Conservation (phyloP, 2,329 filamentous ascomycete genomes). For the Sclerotinia borealis region DNA sequence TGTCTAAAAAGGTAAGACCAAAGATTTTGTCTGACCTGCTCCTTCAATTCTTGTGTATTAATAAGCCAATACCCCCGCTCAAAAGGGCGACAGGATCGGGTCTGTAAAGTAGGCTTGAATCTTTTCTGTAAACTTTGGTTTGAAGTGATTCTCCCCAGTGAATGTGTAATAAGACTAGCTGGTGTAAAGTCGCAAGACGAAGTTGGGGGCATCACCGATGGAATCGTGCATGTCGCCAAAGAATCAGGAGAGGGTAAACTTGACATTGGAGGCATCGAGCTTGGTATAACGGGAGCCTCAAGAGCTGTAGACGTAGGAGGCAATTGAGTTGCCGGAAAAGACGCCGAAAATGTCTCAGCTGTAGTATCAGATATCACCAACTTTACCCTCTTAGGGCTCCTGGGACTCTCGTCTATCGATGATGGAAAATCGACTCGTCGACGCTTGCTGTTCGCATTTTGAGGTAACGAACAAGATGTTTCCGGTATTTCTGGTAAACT, state of each 20-base stretch:
- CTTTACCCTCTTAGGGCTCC: neutral
- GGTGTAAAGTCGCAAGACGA: conserved; percentile 42
- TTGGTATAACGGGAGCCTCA: neutral
- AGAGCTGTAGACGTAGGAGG: neutral
- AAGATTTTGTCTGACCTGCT: conserved; percentile 42
- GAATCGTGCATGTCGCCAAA: conserved; percentile 41
- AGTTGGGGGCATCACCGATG: conserved; percentile 47
- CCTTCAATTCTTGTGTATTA: conserved; percentile 49
- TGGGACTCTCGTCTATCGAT: neutral
- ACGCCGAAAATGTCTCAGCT: neutral
- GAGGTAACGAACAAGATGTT: neutral
- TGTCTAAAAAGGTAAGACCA: conserved; percentile 59
- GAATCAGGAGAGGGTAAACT: neutral
- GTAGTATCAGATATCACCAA: conserved; percentile 2
- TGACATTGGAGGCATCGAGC: neutral
- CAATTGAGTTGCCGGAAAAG: neutral
- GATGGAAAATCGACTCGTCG: neutral
- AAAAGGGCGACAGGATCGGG: conserved; percentile 46
- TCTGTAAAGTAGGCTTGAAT: conserved; percentile 46
- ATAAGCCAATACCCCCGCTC: conserved; percentile 79
- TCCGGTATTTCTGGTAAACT: neutral
- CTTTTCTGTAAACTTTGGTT: conserved; percentile 43
- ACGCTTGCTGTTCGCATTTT: conserved; percentile 1
- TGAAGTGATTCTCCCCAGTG: conserved; percentile 43
- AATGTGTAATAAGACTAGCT: conserved; percentile 49